A percentile compares a stretch with the other conserved stretches of the same genome.
These are phyloP conservation scores for Bipolaris gigantea DNA, from an alignment of 2,329 filamentous ascomycete species.

Conservation along the genomic window DNA sequence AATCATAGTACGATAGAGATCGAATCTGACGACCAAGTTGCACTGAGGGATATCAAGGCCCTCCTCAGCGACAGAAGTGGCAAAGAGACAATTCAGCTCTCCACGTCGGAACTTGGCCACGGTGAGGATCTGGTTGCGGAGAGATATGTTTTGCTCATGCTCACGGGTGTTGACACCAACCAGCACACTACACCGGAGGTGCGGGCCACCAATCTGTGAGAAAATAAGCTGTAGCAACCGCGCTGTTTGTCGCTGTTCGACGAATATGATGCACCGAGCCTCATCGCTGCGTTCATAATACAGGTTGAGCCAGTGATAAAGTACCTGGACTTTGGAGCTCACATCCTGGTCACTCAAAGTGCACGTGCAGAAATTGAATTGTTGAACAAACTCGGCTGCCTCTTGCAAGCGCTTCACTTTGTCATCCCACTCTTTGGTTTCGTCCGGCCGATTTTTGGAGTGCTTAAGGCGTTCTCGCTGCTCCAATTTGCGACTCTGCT, in stretches of 20 bases:
- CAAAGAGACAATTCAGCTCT: constrained; percentile 63
- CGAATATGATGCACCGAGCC: constrained; percentile 83
- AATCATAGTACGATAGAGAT: constrained; percentile 86
- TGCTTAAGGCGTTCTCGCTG: constrained; percentile 53
- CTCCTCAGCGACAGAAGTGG: constrained; percentile 67
- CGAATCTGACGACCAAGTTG: constrained; percentile 74
- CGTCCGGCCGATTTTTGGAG: constrained; percentile 30
- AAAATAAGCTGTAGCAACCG: constrained; percentile 72
- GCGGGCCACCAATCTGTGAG: constrained; percentile 57
- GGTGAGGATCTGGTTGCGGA: constrained; percentile 72
- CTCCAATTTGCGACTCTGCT: constrained; percentile 64
- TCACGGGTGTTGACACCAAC: constrained; percentile 61
- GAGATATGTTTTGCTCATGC: constrained; percentile 65
- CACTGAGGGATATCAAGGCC: constrained; percentile 68
- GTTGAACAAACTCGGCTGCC: constrained; percentile 59
- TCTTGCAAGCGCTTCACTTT: constrained; percentile 61
- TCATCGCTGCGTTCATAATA: constrained; percentile 63
- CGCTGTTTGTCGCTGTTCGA: constrained; percentile 76
- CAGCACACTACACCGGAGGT: constrained; percentile 65
- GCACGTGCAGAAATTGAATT: constrained; percentile 52
- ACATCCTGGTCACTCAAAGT: constrained; percentile 50
- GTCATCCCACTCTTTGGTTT: constrained; percentile 51
- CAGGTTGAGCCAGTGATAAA: constrained; percentile 62
- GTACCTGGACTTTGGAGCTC: constrained; percentile 71
- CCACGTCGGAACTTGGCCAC: constrained; percentile 66